A percentile compares a stretch with the other conserved stretches of the same genome.
Conservation (phyloP, 768 basidiomycete genomes). For the Boletus vermiculosoides region DNA sequence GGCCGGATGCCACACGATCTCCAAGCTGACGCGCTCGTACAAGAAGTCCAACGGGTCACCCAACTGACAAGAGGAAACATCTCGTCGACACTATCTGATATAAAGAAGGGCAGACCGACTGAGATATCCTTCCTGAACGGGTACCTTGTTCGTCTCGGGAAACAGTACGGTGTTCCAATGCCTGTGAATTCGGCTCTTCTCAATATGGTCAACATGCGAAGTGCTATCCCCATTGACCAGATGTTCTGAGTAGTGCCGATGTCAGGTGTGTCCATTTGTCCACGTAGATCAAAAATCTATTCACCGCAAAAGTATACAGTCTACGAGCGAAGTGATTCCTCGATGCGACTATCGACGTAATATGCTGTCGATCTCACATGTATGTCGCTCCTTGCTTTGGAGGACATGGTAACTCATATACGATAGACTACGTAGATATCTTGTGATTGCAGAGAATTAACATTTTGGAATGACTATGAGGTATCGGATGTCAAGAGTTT, state of each 20-base stretch:
- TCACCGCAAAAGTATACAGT: constrained; percentile 7
- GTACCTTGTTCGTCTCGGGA: constrained; percentile 66
- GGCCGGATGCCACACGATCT: constrained; percentile 49
- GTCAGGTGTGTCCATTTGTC: constrained; percentile 11
- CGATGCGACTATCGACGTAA: background rate
- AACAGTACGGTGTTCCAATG: constrained; percentile 53
- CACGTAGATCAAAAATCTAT: background rate
- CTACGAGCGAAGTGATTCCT: background rate
- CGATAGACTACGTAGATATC: background rate
- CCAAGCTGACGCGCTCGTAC: constrained; percentile 42
- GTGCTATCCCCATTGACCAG: constrained; percentile 53
- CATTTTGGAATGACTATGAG: background rate
- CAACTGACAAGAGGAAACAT: constrained; percentile 60
- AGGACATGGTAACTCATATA: background rate
- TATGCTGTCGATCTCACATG: background rate
- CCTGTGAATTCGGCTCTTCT: constrained; percentile 55
- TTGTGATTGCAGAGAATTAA: background rate
- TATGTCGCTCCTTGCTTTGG: background rate
- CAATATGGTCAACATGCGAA: constrained; percentile 60
- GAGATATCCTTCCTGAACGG: constrained; percentile 87
- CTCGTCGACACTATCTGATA: constrained; percentile 79
- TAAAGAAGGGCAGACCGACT: constrained; percentile 58
- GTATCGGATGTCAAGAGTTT: background rate
- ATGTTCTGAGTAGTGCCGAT: constrained; percentile 16
- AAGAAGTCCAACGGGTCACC: constrained; percentile 60